phyloP scores from a whole-genome alignment of 176 grass and related monocot species.

The Bromus sterilis region DNA sequence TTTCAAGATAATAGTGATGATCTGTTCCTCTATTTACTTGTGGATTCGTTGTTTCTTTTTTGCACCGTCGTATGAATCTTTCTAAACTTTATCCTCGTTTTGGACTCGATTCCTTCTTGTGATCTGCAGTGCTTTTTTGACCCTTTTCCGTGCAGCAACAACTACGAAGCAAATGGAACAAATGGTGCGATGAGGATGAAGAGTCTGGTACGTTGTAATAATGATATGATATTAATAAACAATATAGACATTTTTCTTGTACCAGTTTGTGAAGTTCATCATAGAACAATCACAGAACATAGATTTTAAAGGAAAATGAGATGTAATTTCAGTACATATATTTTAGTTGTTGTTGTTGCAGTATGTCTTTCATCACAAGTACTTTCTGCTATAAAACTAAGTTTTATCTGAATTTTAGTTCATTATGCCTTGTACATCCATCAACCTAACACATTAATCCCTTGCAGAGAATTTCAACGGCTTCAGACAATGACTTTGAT shows the following conservation, averaged over 20 bases:
- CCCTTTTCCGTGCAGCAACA: too few relatives aligned
- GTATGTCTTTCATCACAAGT: too few relatives aligned
- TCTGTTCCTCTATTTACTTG: too few relatives aligned
- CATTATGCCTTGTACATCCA: neutral
- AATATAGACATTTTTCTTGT: neutral
- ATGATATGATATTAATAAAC: neutral
- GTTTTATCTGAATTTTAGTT: neutral
- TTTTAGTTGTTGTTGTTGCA: neutral
- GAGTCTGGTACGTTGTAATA: constrained; percentile 52
- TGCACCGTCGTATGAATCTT: too few relatives aligned
- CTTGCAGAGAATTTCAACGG: constrained; percentile 36
- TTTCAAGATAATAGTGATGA: too few relatives aligned
- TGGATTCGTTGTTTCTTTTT: too few relatives aligned
- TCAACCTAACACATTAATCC: constrained; percentile 2
- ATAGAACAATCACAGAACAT: too few relatives aligned
- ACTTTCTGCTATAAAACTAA: neutral
- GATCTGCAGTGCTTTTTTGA: too few relatives aligned
- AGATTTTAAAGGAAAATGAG: neutral
- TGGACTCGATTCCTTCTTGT: too few relatives aligned
- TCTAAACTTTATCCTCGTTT: too few relatives aligned
- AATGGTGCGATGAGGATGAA: constrained; percentile 97
- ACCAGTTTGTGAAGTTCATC: neutral
- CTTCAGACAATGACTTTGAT: constrained; percentile 55
- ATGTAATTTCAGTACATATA: neutral
- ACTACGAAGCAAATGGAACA: too few relatives aligned